Conservation (phyloP, 768 basidiomycete species). For the Termitomyces sp. region DNA sequence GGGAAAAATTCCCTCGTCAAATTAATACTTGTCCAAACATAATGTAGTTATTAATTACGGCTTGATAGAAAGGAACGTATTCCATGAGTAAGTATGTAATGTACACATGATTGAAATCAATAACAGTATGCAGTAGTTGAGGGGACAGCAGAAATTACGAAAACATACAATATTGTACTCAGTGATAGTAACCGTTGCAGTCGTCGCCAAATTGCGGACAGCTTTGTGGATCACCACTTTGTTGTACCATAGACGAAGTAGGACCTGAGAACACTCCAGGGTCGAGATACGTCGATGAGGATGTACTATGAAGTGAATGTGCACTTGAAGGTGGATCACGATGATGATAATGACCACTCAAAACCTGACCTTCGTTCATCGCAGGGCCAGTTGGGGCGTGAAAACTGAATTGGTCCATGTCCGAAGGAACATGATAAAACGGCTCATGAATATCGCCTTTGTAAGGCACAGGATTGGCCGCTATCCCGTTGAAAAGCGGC, state of each 20-base stretch:
- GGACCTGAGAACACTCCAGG: conserved; percentile 19
- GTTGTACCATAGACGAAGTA: conserved; percentile 24
- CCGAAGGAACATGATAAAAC: conserved; percentile 35
- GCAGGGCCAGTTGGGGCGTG: conserved; percentile 28
- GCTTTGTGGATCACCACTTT: conserved; percentile 30
- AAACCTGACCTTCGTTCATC: conserved; percentile 24
- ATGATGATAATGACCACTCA: conserved; percentile 24
- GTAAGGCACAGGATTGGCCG: conserved; percentile 17
- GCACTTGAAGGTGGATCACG: conserved; percentile 21
- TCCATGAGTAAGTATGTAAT: conserved; percentile 9
- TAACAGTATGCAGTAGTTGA: background rate
- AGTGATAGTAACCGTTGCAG: conserved; percentile 33
- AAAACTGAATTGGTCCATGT: conserved; percentile 51
- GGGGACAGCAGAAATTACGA: background rate
- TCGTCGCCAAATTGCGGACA: conserved; percentile 43
- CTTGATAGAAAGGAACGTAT: conserved; percentile 5
- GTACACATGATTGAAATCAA: conserved; percentile 10
- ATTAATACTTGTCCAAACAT: background rate
- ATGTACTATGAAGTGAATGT: conserved; percentile 18
- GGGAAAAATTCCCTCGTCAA: background rate
- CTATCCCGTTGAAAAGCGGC: conserved; percentile 36
- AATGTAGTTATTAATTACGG: background rate
- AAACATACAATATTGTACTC: conserved; percentile 4
- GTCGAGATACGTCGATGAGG: conserved; percentile 16
- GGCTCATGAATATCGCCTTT: conserved; percentile 34